phyloP scores from a whole-genome alignment of 768 basidiomycete species.

The Boletus fagicola region DNA sequence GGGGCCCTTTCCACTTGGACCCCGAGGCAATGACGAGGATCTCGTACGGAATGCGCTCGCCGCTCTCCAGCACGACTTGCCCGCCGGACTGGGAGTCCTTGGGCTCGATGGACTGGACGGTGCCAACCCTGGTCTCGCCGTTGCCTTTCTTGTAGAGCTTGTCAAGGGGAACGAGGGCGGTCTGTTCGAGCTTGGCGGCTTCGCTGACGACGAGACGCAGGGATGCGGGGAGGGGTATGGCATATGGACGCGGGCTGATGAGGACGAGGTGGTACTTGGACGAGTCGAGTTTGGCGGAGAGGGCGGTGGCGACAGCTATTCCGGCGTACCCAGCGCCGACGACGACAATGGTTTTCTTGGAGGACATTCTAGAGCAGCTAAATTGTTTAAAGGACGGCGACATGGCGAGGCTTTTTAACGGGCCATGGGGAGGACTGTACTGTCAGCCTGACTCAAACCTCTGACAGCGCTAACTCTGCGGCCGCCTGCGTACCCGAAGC shows the following conservation, averaged over 20 bases:
- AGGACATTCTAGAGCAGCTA: not conserved
- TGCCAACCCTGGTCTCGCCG: conserved; percentile 37
- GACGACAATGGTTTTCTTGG: conserved; percentile 45
- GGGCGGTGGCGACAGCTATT: conserved; percentile 40
- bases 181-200: conserved; percentile 39
- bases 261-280: conserved; percentile 51
- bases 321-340: conserved; percentile 58
- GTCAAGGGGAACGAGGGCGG: conserved; percentile 50
- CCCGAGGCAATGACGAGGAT: conserved; percentile 63
- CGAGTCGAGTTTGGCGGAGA: conserved; percentile 51
- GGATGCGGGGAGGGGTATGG: conserved; percentile 47
- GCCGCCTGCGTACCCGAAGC: no score
- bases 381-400: not conserved
- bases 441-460: not conserved
- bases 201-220: conserved; percentile 50
- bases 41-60: conserved; percentile 50
- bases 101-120: conserved; percentile 41
- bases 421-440: not conserved
- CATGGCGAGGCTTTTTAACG: not conserved
- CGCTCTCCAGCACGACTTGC: conserved; percentile 49
- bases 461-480: no score
- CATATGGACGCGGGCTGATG: conserved; percentile 51
- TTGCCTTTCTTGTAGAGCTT: conserved; percentile 46
- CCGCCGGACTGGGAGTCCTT: conserved; percentile 36
- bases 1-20: conserved; percentile 49